Conservation (phyloP, 768 basidiomycete species). For the Calocybe cyanea region DNA sequence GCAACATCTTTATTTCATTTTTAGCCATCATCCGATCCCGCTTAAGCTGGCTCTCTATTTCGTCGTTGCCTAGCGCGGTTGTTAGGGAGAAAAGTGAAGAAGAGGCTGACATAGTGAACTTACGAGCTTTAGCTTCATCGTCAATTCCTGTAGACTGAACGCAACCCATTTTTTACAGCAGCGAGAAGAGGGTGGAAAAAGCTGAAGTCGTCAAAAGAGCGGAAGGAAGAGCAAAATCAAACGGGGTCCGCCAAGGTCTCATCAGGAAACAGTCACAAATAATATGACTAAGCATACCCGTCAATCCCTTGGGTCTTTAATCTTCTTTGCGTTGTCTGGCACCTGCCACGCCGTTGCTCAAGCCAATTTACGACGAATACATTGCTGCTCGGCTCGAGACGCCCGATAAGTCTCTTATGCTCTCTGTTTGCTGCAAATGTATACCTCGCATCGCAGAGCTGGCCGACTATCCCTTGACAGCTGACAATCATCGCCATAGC, state of each 20-base stretch:
- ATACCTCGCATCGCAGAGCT: no score
- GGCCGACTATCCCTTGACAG: no score
- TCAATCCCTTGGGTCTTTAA: no score
- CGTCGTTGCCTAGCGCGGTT: conserved; percentile 68
- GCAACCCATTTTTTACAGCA: conserved; percentile 54
- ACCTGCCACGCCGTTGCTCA: no score
- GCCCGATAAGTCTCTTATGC: no score
- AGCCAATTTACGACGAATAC: no score
- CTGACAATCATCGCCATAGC: no score
- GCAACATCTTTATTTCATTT: conserved; percentile 95
- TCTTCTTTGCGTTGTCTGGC: no score
- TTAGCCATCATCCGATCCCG: conserved; percentile 83
- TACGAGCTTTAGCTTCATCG: conserved; percentile 80
- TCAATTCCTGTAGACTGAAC: conserved; percentile 68
- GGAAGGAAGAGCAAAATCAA: neutral
- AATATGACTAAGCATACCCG: conserved; percentile 11
- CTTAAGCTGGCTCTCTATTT: conserved; percentile 91
- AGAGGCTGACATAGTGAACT: conserved; percentile 28
- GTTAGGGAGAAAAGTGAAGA: conserved; percentile 2
- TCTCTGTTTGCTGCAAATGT: no score
- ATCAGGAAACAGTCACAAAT: conserved; percentile 7
- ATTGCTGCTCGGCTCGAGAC: no score
- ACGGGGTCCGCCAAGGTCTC: conserved; percentile 1
- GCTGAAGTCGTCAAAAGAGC: neutral
- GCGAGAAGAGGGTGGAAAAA: conserved; percentile 7